Evolutionary conservation across 1,139 yeast genomes (phyloP).

Genomic region (Hansenula lynferdii): DNA sequence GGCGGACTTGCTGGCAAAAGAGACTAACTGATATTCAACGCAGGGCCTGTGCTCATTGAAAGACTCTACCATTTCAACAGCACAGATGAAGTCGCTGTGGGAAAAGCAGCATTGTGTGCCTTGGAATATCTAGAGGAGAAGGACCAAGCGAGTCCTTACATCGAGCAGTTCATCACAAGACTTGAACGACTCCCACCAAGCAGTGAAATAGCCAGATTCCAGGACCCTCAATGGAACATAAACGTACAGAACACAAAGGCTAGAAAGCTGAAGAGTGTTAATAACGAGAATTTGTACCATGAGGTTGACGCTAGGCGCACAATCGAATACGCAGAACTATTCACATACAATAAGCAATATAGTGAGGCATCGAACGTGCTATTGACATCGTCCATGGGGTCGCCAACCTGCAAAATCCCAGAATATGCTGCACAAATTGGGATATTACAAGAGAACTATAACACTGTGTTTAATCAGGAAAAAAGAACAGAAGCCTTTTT

Average conservation of each 20-base stretch:
- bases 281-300: constrained; percentile 16
- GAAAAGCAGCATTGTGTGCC: constrained; percentile 8
- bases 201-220: constrained; percentile 1
- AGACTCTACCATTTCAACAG: constrained; percentile 8
- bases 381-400: constrained; percentile 9
- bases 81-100: not conserved
- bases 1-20: not conserved
- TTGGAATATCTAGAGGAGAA: constrained; percentile 8
- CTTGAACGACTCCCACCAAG: not conserved
- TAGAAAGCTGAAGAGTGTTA: constrained; percentile 8
- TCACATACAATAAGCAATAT: constrained; percentile 14
- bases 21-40: not conserved
- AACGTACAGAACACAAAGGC: constrained; percentile 7
- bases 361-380: constrained; percentile 17
- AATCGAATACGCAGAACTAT: constrained; percentile 12
- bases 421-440: constrained; percentile 18
- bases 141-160: constrained; percentile 11
- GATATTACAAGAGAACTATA: constrained; percentile 14
- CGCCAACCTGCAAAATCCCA: constrained; percentile 15
- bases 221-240: constrained; percentile 8
- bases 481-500: constrained; percentile 19
- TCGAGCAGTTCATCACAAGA: constrained; percentile 8
- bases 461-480: constrained; percentile 15
- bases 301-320: constrained; percentile 15
- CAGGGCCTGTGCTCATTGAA: constrained; percentile 14